Base-by-base conservation (phyloP, 2,329 filamentous ascomycete species). In the Exophiala oligosperma region DNA sequence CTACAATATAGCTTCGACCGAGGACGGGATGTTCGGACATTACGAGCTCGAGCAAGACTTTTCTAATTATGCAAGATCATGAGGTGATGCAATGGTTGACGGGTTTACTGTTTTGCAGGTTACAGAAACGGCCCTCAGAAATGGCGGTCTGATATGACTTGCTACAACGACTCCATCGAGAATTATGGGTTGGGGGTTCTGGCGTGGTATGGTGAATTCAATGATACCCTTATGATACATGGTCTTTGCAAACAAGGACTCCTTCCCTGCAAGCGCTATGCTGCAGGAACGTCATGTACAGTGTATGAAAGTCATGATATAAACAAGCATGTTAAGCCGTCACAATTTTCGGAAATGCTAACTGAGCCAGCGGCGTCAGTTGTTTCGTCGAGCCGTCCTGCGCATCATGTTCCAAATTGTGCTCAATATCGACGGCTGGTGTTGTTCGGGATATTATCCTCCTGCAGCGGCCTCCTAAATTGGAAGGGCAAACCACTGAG, bases 191-290 rank as follows among this genome's bases (percentile, higher is more conserved):
- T 38, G 32, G 29, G 56, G 43, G 40, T 53, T 51, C 24, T 40
- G 51, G 56, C 37, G 14, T 32, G 57, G 59, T 59, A 59, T 60
- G 52, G 49, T 23, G 38, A 40, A 44, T 43, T 43, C 21, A 14
- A 43, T 49, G 59, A 62, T 61, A 64, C 56, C 52, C 54, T 44
- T 48, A 37, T 32, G 26, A 62, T 54, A 54, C 59, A 64, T 62
- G 61, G 61, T 57, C 57, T 49, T 63, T 59, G 60, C 57, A 64
- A 63, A 64, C 62, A 61, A 55, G 51, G 62, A 63, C 60, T 60
- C 23, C 21, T 40, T 32, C 57, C 57, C 48, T 41, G 29, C 41
- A 24, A 48, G 52, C 46, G 37, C 21, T 24, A 21, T n/a, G 53
- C 57, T 44, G 24, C 51, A 47, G 54, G 54, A 55, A 32, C 40